A percentile compares a stretch with the other conserved stretches of the same genome.
These are phyloP conservation scores for Hirsutella rhossiliensis DNA, from an alignment of 2,329 filamentous ascomycete species.

Conservation along the genomic window DNA sequence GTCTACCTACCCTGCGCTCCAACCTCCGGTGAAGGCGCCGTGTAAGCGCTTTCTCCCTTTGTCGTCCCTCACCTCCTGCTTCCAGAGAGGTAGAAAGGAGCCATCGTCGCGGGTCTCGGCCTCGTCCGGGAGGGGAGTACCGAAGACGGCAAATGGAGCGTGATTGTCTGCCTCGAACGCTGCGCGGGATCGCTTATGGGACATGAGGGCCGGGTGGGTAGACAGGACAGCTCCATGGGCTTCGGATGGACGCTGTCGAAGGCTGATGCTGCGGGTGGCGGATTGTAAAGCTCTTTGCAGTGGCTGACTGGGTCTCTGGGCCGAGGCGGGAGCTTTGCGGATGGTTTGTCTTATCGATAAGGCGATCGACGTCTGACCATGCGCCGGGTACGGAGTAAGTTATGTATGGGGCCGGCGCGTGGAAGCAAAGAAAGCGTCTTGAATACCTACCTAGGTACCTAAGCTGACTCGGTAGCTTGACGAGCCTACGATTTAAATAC, in stretches of 20 bases:
- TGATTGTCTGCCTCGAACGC: slow-evolving; percentile 66
- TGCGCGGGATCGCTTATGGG: slow-evolving; percentile 66
- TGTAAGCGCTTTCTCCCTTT: slow-evolving; percentile 82
- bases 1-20: slow-evolving; percentile 72
- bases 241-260: no score
- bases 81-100: slow-evolving; percentile 90
- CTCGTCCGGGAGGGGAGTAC: slow-evolving; percentile 76
- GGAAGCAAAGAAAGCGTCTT: no score
- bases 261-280: background rate
- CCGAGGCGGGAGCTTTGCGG: no score
- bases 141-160: slow-evolving; percentile 68
- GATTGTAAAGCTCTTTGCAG: no score
- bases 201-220: slow-evolving; percentile 37
- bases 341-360: no score
- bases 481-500: no score
- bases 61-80: slow-evolving; percentile 94
- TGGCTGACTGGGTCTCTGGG: background rate
- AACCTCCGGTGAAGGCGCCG: slow-evolving; percentile 93
- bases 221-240: background rate
- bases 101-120: slow-evolving; percentile 74
- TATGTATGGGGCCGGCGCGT: no score
- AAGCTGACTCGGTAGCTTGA: no score
- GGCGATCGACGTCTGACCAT: no score
- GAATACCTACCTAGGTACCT: no score
- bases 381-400: no score